These are phyloP conservation scores for Flammula alnicola DNA, from an alignment of 1,284 basidiomycete genomes.

Conservation along the genomic window DNA sequence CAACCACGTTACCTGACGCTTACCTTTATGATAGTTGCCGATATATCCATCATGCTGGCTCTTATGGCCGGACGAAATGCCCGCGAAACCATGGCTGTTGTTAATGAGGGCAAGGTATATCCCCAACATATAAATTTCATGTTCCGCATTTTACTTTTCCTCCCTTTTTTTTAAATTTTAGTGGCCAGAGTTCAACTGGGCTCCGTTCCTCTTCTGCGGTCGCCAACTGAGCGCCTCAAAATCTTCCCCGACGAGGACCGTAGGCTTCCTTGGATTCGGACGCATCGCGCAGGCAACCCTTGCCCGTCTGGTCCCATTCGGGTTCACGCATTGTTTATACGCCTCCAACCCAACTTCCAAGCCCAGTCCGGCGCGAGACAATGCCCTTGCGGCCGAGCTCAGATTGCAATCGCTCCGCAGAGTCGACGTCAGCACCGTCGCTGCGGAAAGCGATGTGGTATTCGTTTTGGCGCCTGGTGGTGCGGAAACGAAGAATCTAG, in stretches of 20 bases:
- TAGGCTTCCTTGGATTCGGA: conserved; percentile 94
- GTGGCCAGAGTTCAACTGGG: conserved; percentile 74
- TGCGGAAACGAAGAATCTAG: conserved; percentile 69
- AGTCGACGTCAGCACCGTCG: conserved; percentile 71
- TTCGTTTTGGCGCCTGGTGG: conserved; percentile 88
- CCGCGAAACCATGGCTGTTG: conserved; percentile 65
- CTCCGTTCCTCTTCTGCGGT: conserved; percentile 82
- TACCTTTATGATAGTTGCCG: conserved; percentile 68
- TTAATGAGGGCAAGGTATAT: conserved; percentile 69
- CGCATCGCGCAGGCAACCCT: conserved; percentile 87
- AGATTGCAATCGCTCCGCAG: conserved; percentile 56
- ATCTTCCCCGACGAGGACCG: conserved; percentile 61
- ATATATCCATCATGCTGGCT: conserved; percentile 85
- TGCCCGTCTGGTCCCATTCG: conserved; percentile 78
- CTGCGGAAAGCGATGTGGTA: conserved; percentile 76
- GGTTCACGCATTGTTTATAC: conserved; percentile 74
- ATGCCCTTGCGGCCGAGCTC: conserved; percentile 49
- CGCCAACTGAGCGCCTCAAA: conserved; percentile 70
- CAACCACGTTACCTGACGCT: background rate
- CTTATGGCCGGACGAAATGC: conserved; percentile 89
- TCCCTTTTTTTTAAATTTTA: too few relatives aligned
- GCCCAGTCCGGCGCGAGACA: conserved; percentile 54
- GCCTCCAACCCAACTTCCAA: conserved; percentile 56
- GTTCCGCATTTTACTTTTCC: background rate
- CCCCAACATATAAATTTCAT: background rate